Evolutionary conservation across 495 filamentous ascomycete genomes (phyloP).

Genomic region (Aspergillus sclerotiicarbonarius): DNA sequence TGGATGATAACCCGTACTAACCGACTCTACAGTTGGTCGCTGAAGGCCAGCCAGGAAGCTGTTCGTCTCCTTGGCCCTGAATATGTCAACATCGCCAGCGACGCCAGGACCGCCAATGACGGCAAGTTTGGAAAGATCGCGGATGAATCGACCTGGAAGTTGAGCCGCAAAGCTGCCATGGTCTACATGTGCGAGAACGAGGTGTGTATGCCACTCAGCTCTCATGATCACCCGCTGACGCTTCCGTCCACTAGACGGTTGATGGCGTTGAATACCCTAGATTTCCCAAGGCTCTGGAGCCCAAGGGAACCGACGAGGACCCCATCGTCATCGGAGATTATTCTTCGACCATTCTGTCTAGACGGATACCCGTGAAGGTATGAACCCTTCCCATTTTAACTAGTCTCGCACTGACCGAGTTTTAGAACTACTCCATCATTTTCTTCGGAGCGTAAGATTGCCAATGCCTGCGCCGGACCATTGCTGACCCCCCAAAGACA

Average conservation of each 20-base stretch:
- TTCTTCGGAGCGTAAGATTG: conserved; percentile 35
- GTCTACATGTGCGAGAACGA: conserved; percentile 95
- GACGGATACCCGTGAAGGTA: conserved; percentile 60
- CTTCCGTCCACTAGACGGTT: conserved; percentile 29
- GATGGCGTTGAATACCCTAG: conserved; percentile 91
- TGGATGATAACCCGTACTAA: conserved; percentile 4
- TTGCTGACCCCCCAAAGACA: conserved; percentile 40
- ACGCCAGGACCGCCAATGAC: conserved; percentile 64
- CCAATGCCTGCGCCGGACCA: conserved; percentile 10
- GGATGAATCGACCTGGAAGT: conserved; percentile 68
- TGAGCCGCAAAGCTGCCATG: conserved; percentile 69
- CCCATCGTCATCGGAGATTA: conserved; percentile 81
- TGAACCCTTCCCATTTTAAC: neutral
- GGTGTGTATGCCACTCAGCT: conserved; percentile 37
- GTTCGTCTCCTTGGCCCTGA: conserved; percentile 69
- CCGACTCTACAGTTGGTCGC: conserved; percentile 60
- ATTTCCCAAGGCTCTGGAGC: conserved; percentile 64
- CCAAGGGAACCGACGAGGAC: conserved; percentile 50
- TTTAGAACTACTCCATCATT: conserved; percentile 56
- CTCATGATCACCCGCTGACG: neutral
- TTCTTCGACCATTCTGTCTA: conserved; percentile 66
- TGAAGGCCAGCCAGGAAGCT: conserved; percentile 89
- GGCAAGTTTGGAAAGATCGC: conserved; percentile 92
- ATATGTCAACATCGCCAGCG: conserved; percentile 74
- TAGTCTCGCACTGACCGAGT: conserved; percentile 3